Percentiles rank a stretch among this genome's conserved stretches.
Evolutionary conservation across 768 basidiomycete genomes (phyloP).

Genomic region (Lentinus tigrinus): DNA sequence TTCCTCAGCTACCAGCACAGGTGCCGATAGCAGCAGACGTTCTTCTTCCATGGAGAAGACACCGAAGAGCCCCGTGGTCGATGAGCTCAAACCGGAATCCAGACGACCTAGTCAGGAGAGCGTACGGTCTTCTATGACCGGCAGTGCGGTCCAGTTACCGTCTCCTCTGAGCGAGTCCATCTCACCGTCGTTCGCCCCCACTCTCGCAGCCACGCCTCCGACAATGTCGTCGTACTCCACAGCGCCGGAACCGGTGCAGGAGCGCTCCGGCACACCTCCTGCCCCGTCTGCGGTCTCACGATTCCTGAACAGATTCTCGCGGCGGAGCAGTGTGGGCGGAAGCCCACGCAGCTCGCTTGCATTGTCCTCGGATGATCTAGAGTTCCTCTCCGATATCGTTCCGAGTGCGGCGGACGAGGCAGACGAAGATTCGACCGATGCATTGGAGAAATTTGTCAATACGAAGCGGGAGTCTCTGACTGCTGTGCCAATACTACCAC

Average conservation of each 20-base stretch:
- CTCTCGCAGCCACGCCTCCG: not conserved
- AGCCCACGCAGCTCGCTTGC: constrained; percentile 57
- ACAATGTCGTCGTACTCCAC: constrained; percentile 17
- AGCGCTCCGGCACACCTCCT: constrained; percentile 17
- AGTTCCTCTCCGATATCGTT: constrained; percentile 71
- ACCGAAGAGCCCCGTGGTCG: constrained; percentile 7
- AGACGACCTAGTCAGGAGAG: constrained; percentile 22
- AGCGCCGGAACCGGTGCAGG: constrained; percentile 20
- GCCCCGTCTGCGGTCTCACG: constrained; percentile 73
- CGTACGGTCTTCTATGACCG: constrained; percentile 5
- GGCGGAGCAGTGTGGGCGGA: constrained; percentile 39
- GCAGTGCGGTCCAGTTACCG: constrained; percentile 1
- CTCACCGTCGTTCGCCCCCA: not conserved
- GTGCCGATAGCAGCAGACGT: not conserved
- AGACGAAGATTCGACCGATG: constrained; percentile 30
- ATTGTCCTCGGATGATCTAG: constrained; percentile 77
- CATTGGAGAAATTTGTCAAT: constrained; percentile 39
- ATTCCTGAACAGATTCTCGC: constrained; percentile 73
- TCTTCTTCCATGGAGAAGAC: constrained; percentile 7
- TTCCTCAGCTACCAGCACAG: not conserved
- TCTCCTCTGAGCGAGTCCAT: not conserved
- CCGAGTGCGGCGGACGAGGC: constrained; percentile 50
- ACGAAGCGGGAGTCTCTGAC: constrained; percentile 35
- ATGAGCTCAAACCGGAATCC: constrained; percentile 9
- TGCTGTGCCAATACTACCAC: constrained; percentile 27